A percentile compares a stretch with the other conserved stretches of the same genome.
Evolutionary conservation across 2,329 filamentous ascomycete species (phyloP).

Genomic region (Metarhizium humberi): DNA sequence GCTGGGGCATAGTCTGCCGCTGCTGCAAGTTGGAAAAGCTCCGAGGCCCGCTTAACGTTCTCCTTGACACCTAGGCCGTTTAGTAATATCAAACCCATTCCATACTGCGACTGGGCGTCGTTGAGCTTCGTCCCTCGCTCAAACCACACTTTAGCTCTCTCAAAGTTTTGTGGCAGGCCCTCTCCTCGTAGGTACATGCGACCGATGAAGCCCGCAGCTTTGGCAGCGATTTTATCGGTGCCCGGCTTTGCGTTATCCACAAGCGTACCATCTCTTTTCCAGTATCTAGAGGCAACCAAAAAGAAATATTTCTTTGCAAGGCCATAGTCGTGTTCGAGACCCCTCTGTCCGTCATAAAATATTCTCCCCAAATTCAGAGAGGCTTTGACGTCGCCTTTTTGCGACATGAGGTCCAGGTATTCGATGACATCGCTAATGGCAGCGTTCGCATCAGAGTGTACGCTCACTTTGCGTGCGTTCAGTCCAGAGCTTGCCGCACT

Average conservation of each 20-base stretch:
- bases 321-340: slow-evolving; percentile 62
- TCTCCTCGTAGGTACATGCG: slow-evolving; percentile 87
- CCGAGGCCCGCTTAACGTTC: slow-evolving; percentile 63
- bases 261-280: slow-evolving; percentile 68
- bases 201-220: slow-evolving; percentile 79
- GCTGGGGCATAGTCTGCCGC: slow-evolving; percentile 74
- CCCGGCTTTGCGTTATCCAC: slow-evolving; percentile 59
- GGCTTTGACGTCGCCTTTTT: slow-evolving; percentile 81
- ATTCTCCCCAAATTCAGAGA: slow-evolving; percentile 79
- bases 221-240: slow-evolving; percentile 70
- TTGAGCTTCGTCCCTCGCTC: slow-evolving; percentile 65
- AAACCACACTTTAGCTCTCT: slow-evolving; percentile 73
- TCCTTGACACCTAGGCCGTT: slow-evolving; percentile 63
- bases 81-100: slow-evolving; percentile 74
- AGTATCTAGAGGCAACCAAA: slow-evolving; percentile 70
- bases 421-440: slow-evolving; percentile 91
- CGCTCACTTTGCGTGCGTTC: slow-evolving; percentile 65
- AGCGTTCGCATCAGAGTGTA: slow-evolving; percentile 72
- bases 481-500: slow-evolving; percentile 80
- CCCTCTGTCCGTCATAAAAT: slow-evolving; percentile 78
- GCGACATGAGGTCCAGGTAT: slow-evolving; percentile 81
- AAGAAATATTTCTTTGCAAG: slow-evolving; percentile 75
- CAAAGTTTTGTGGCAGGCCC: slow-evolving; percentile 69
- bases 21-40: slow-evolving; percentile 68
- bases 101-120: slow-evolving; percentile 77